A percentile compares a stretch with the other conserved stretches of the same genome.
phyloP scores from a whole-genome alignment of 345 rosid genomes.

The Melaleuca alternifolia region DNA sequence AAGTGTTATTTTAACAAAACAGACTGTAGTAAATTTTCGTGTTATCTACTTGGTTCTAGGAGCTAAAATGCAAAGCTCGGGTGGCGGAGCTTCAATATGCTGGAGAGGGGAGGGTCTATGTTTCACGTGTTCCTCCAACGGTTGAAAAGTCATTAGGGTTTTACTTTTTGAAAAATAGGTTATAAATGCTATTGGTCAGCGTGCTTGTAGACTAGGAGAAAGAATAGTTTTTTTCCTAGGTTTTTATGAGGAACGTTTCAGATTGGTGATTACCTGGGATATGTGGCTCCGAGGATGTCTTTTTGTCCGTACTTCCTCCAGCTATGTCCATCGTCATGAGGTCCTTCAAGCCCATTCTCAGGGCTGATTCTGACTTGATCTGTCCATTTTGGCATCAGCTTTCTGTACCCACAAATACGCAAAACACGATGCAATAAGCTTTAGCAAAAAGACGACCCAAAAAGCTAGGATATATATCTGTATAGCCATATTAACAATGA shows the following conservation, averaged over 20 bases:
- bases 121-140: background rate
- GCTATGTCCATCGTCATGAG: slow-evolving; percentile 61
- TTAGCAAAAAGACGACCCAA: background rate
- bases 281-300: slow-evolving; percentile 74
- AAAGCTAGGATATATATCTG: background rate
- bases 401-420: slow-evolving; percentile 22
- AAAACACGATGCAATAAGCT: background rate
- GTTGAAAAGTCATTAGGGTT: background rate
- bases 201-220: background rate
- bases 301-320: slow-evolving; percentile 98
- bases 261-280: slow-evolving; percentile 45
- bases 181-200: background rate
- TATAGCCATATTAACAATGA: background rate
- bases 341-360: slow-evolving; percentile 56
- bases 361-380: slow-evolving; percentile 48
- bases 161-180: background rate
- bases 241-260: background rate
- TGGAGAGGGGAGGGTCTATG: background rate
- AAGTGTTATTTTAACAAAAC: background rate
- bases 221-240: background rate
- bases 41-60: background rate
- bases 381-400: slow-evolving; percentile 48
- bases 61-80: background rate
- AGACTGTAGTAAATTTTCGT: background rate
- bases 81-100: background rate